Conservation (phyloP, 78 protist genomes). For the Bodo saltans region DNA sequence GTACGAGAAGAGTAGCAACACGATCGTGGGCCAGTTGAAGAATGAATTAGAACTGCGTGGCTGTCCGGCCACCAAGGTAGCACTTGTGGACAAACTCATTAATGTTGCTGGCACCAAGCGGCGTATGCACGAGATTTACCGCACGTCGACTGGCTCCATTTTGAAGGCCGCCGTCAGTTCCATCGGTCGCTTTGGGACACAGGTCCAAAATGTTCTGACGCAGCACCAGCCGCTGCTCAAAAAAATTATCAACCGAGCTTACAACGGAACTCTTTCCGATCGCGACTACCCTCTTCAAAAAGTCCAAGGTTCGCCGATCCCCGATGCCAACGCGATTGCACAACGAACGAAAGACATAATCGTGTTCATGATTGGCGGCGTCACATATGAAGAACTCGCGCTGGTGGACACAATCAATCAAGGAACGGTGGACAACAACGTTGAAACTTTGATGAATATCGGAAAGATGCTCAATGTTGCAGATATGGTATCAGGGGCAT, state of each 20-base stretch:
- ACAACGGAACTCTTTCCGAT: slow-evolving; percentile 57
- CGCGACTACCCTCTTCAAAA: slow-evolving; percentile 48
- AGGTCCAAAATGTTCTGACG: slow-evolving; percentile 82
- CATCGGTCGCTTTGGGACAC: slow-evolving; percentile 46
- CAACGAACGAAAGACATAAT: slow-evolving; percentile 73
- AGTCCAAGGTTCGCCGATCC: neutral
- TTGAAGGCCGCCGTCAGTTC: slow-evolving; percentile 39
- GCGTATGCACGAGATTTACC: slow-evolving; percentile 66
- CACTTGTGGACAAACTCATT: slow-evolving; percentile 25
- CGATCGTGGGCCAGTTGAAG: neutral
- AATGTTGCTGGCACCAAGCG: slow-evolving; percentile 65
- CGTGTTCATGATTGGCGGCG: slow-evolving; percentile 80
- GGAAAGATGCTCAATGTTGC: too few species aligned
- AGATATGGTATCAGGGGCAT: too few species aligned
- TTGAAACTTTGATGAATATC: too few species aligned
- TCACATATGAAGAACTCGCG: slow-evolving; percentile 85
- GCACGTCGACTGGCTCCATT: slow-evolving; percentile 1
- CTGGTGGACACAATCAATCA: slow-evolving; percentile 53
- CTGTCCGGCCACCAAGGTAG: neutral
- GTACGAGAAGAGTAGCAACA: slow-evolving; percentile 51
- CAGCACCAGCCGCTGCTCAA: slow-evolving; percentile 75
- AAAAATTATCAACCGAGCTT: neutral
- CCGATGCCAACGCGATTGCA: slow-evolving; percentile 21
- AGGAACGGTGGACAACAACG: neutral
- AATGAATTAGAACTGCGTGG: slow-evolving; percentile 17